Conservation (phyloP, 140 eudicot genomes). For the Flaveria floridana region DNA sequence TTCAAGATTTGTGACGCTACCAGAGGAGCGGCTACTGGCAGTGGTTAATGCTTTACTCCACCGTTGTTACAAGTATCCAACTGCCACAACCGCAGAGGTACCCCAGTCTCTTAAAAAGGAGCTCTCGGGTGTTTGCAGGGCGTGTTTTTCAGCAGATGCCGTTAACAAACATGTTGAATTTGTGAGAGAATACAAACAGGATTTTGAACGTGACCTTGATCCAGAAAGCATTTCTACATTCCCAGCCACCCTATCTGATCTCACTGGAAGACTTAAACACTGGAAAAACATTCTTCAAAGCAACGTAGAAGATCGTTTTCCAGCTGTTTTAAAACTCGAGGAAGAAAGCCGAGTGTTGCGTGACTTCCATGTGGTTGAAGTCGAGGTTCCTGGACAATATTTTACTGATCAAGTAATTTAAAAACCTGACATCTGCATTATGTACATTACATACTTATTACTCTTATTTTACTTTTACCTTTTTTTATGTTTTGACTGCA, state of each 20-base stretch:
- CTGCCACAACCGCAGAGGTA: constrained; percentile 98
- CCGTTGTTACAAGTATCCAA: constrained; percentile 94
- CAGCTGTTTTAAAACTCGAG: constrained; percentile 92
- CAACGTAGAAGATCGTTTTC: constrained; percentile 96
- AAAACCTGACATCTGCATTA: neutral
- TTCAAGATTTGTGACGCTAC: constrained; percentile 91
- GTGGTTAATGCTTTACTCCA: constrained; percentile 97
- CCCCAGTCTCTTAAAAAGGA: constrained; percentile 97
- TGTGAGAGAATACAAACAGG: constrained; percentile 94
- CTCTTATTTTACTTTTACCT: too few species aligned
- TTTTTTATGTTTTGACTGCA: constrained; percentile 30
- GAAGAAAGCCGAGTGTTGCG: constrained; percentile 98
- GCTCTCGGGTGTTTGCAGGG: constrained; percentile 98
- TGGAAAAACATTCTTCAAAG: constrained; percentile 98
- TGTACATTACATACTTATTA: too few species aligned
- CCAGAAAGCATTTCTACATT: constrained; percentile 90
- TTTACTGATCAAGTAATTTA: constrained; percentile 85
- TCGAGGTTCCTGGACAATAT: constrained; percentile 97
- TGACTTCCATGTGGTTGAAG: constrained; percentile 96
- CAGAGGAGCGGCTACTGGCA: constrained; percentile 96
- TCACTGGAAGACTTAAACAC: constrained; percentile 92
- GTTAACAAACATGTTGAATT: constrained; percentile 98
- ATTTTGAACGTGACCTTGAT: constrained; percentile 98
- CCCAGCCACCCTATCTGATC: constrained; percentile 91
- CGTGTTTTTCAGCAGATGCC: constrained; percentile 97